phyloP scores from a whole-genome alignment of 208 protist genomes.

The Crithidia expoeki region DNA sequence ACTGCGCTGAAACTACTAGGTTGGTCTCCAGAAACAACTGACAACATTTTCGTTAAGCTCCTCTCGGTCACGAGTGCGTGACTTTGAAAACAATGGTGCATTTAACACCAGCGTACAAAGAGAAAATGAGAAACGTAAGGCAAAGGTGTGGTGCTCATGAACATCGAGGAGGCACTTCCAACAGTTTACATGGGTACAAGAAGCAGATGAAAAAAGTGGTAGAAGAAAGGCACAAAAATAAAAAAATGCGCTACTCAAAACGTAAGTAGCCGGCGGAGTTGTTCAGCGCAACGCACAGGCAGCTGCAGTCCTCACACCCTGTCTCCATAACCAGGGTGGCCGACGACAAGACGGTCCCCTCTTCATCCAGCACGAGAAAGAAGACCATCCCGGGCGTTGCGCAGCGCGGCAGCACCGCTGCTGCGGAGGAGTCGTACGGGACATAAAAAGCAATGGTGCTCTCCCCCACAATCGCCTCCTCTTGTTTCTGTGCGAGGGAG shows the following conservation, averaged over 20 bases:
- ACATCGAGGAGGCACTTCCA: not conserved
- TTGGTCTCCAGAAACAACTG: too few relatives aligned
- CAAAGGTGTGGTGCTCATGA: not conserved
- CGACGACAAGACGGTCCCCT: constrained; percentile 29
- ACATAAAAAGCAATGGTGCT: constrained; percentile 31
- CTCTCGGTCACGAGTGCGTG: too few relatives aligned
- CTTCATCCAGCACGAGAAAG: constrained; percentile 35
- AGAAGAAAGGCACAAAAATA: not conserved
- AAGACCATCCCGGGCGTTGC: constrained; percentile 24
- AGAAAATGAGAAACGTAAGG: not conserved
- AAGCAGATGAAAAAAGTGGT: constrained; percentile 2
- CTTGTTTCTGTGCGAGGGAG: constrained; percentile 17
- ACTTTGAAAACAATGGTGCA: too few relatives aligned
- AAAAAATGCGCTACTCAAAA: constrained; percentile 9
- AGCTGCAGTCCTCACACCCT: not conserved
- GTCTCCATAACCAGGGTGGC: constrained; percentile 23
- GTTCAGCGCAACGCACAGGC: constrained; percentile 27
- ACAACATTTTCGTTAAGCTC: too few relatives aligned
- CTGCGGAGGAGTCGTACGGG: constrained; percentile 7
- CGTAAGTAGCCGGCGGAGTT: constrained; percentile 29
- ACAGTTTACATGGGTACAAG: too few relatives aligned
- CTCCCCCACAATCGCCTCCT: constrained; percentile 29
- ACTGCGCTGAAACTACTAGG: too few relatives aligned
- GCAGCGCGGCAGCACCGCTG: constrained; percentile 18
- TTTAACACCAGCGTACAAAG: not conserved